Conservation (phyloP, 1,139 yeast species). For the Debaryomyces udenii region DNA sequence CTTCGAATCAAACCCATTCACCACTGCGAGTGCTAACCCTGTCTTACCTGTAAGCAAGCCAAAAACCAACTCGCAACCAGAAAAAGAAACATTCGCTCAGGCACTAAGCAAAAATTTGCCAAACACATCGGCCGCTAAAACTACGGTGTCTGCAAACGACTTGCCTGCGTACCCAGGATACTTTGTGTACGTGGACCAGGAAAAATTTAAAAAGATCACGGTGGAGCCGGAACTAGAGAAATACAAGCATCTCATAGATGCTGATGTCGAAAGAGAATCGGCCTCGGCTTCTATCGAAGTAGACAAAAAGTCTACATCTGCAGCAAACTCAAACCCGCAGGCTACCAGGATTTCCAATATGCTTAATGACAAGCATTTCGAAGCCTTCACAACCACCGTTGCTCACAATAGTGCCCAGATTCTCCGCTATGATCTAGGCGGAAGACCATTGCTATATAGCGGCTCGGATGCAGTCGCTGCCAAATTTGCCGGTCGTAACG, state of each 20-base stretch:
- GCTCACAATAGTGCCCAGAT: constrained; percentile 86
- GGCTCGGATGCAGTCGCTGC: constrained; percentile 59
- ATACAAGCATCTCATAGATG: constrained; percentile 51
- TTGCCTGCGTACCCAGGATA: constrained; percentile 63
- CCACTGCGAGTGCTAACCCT: constrained; percentile 9
- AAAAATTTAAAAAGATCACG: constrained; percentile 47
- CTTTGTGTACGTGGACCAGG: constrained; percentile 70
- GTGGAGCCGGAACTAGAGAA: constrained; percentile 47
- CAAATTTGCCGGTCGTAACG: constrained; percentile 34
- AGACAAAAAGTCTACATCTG: constrained; percentile 15
- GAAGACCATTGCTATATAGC: constrained; percentile 72
- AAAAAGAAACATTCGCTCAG: constrained; percentile 28
- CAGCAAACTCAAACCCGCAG: constrained; percentile 35
- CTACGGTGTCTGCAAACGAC: constrained; percentile 12
- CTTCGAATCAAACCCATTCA: constrained; percentile 41
- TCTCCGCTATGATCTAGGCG: constrained; percentile 76
- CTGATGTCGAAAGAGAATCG: constrained; percentile 18
- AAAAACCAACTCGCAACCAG: constrained; percentile 11
- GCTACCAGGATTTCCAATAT: constrained; percentile 49
- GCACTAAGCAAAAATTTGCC: constrained; percentile 24
- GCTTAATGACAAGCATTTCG: constrained; percentile 77
- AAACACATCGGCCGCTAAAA: constrained; percentile 12
- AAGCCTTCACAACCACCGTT: constrained; percentile 71
- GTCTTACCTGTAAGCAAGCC: background rate
- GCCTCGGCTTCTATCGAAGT: background rate